Conservation (phyloP, 768 basidiomycete genomes). For the Pilatotrama ljubarskyi region DNA sequence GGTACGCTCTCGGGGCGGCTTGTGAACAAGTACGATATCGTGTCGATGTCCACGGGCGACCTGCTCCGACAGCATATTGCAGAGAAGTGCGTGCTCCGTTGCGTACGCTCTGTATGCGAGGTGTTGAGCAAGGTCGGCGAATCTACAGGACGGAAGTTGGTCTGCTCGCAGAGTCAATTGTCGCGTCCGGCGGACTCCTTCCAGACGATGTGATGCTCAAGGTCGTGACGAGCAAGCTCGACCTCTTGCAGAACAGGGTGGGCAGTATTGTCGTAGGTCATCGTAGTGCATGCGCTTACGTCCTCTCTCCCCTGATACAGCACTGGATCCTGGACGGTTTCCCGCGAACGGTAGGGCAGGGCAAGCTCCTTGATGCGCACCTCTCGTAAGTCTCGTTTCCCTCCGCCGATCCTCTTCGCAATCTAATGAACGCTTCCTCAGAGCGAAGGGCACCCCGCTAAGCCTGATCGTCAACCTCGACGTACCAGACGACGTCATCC, state of each 20-base stretch:
- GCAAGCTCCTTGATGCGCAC: slow-evolving; percentile 72
- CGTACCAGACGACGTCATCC: slow-evolving; percentile 84
- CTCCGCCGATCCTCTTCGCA: not conserved
- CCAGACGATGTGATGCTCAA: slow-evolving; percentile 80
- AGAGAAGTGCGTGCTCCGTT: slow-evolving; percentile 45
- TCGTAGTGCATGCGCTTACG: not conserved
- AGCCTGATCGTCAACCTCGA: slow-evolving; percentile 85
- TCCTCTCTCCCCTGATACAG: slow-evolving; percentile 41
- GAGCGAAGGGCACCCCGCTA: slow-evolving; percentile 63
- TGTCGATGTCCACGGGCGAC: slow-evolving; percentile 82
- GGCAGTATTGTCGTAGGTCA: slow-evolving; percentile 13
- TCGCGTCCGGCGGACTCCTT: slow-evolving; percentile 75
- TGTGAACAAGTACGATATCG: slow-evolving; percentile 77
- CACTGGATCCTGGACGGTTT: slow-evolving; percentile 95
- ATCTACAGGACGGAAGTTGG: slow-evolving; percentile 65
- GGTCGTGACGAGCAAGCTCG: slow-evolving; percentile 72
- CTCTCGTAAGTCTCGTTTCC: slow-evolving; percentile 55
- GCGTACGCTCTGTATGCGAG: not conserved
- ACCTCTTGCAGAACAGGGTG: slow-evolving; percentile 65
- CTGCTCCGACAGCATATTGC: slow-evolving; percentile 82
- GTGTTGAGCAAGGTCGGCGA: not conserved
- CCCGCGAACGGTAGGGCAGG: slow-evolving; percentile 86
- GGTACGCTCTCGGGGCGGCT: slow-evolving; percentile 79
- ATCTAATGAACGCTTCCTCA: slow-evolving; percentile 36
- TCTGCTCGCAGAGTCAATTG: slow-evolving; percentile 69